These are phyloP conservation scores for Parachaetomium inaequale DNA, from an alignment of 495 filamentous ascomycete genomes.

Conservation along the genomic window DNA sequence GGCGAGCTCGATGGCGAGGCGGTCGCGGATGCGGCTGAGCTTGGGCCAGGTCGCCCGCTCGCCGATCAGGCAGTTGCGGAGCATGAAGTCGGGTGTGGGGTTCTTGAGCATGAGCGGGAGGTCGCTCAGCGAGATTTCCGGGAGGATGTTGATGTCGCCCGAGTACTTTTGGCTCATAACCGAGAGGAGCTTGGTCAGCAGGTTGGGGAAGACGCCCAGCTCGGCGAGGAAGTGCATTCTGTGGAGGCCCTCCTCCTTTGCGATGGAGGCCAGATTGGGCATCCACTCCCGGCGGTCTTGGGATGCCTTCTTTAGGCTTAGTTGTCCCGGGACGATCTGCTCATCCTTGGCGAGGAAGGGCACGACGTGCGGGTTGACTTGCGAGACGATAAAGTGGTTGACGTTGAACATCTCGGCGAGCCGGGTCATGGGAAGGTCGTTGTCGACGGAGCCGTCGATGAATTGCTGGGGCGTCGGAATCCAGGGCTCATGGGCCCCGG, in stretches of 20 bases:
- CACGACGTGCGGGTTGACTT: constrained; percentile 91
- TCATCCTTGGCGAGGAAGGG: constrained; percentile 79
- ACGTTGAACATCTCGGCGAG: constrained; percentile 96
- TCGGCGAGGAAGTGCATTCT: constrained; percentile 79
- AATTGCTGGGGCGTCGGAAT: constrained; percentile 76
- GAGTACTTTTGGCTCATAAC: constrained; percentile 87
- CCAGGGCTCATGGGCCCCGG: constrained; percentile 75
- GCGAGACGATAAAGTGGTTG: constrained; percentile 96
- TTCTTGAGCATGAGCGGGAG: constrained; percentile 77
- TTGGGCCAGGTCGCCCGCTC: constrained; percentile 91
- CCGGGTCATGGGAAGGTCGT: constrained; percentile 87
- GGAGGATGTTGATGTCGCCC: constrained; percentile 94
- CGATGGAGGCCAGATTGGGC: constrained; percentile 61
- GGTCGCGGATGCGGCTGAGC: constrained; percentile 73
- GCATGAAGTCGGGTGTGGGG: constrained; percentile 87
- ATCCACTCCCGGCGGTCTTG: constrained; percentile 54
- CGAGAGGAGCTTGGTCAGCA: constrained; percentile 71
- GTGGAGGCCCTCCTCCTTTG: constrained; percentile 76
- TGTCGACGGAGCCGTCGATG: constrained; percentile 93
- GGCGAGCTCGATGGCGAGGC: constrained; percentile 81
- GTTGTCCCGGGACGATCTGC: constrained; percentile 43
- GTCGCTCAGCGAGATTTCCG: constrained; percentile 68
- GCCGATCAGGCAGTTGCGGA: constrained; percentile 66
- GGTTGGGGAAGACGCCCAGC: constrained; percentile 75
- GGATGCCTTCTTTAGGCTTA: constrained; percentile 28